Percentiles rank a stretch among this genome's conserved stretches.
phyloP scores from a whole-genome alignment of 2,329 filamentous ascomycete genomes.

The Fusarium sp. region DNA sequence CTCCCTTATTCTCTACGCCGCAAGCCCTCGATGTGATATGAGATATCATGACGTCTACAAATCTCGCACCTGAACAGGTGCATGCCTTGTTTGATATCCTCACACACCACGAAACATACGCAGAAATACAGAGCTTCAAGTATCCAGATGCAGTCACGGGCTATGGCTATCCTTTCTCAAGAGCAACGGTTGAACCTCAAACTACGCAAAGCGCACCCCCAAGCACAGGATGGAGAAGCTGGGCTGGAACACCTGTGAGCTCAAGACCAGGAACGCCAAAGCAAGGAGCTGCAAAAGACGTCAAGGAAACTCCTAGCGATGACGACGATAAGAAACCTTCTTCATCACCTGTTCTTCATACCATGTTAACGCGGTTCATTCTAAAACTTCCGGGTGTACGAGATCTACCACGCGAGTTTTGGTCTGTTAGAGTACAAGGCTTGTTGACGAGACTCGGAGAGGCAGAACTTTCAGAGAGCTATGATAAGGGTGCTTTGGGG shows the following conservation, averaged over 20 bases:
- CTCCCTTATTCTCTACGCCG: not conserved
- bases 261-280: conserved; percentile 42
- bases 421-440: conserved; percentile 67
- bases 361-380: conserved; percentile 70
- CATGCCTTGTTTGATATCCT: conserved; percentile 67
- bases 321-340: conserved; percentile 46
- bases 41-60: conserved; percentile 34
- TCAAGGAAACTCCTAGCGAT: conserved; percentile 3
- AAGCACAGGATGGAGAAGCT: conserved; percentile 28
- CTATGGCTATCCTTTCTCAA: conserved; percentile 75
- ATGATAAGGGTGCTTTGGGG: conserved; percentile 79
- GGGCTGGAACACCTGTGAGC: conserved; percentile 35
- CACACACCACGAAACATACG: conserved; percentile 66
- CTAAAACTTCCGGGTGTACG: conserved; percentile 72
- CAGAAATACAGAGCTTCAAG: conserved; percentile 78
- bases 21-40: conserved; percentile 17
- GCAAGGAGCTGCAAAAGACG: conserved; percentile 26
- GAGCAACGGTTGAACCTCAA: conserved; percentile 25
- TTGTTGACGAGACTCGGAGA: conserved; percentile 69
- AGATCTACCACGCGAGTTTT: conserved; percentile 70
- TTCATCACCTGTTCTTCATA: conserved; percentile 72
- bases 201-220: conserved; percentile 11
- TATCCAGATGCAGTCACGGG: conserved; percentile 66
- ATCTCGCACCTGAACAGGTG: conserved; percentile 52
- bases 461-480: conserved; percentile 79